Percentiles rank a stretch among this genome's conserved stretches.
Evolutionary conservation across 768 basidiomycete species (phyloP).

Genomic region (Suillus subaureus): DNA sequence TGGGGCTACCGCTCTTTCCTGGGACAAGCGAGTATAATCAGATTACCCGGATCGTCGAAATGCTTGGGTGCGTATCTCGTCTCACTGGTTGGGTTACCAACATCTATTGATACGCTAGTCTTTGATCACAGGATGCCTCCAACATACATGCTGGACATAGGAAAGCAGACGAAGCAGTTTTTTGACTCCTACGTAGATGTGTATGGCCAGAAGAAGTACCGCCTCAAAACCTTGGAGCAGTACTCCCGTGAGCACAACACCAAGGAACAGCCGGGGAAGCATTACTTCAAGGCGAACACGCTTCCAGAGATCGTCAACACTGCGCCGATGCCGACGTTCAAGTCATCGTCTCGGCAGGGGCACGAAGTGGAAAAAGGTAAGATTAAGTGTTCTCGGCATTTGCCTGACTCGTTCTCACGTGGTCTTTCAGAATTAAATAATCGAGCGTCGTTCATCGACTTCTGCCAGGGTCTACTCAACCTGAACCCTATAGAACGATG

Average conservation of each 20-base stretch:
- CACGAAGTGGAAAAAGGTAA: slow-evolving; percentile 91
- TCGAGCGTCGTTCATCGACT: slow-evolving; percentile 94
- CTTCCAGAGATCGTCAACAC: slow-evolving; percentile 95
- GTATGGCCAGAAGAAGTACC: slow-evolving; percentile 80
- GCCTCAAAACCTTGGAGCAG: slow-evolving; percentile 90
- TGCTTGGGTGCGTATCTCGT: slow-evolving; percentile 81
- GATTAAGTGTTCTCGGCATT: slow-evolving; percentile 20
- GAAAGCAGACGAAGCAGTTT: slow-evolving; percentile 94
- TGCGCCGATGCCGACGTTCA: slow-evolving; percentile 89
- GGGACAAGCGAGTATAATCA: slow-evolving; percentile 99
- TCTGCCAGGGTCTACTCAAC: slow-evolving; percentile 92
- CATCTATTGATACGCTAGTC: background rate
- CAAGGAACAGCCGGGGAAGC: slow-evolving; percentile 97
- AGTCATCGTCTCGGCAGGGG: slow-evolving; percentile 66
- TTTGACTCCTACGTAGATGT: slow-evolving; percentile 81
- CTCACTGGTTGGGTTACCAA: background rate
- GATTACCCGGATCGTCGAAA: slow-evolving; percentile 93
- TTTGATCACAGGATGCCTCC: slow-evolving; percentile 74
- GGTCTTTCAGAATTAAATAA: slow-evolving; percentile 73
- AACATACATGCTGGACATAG: slow-evolving; percentile 89
- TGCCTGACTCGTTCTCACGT: background rate
- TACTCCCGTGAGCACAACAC: slow-evolving; percentile 95
- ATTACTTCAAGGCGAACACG: slow-evolving; percentile 95
- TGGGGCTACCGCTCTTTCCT: slow-evolving; percentile 94
- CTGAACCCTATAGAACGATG: slow-evolving; percentile 94